phyloP scores from a whole-genome alignment of 495 filamentous ascomycete genomes.

The Aspergillus egyptiacus region DNA sequence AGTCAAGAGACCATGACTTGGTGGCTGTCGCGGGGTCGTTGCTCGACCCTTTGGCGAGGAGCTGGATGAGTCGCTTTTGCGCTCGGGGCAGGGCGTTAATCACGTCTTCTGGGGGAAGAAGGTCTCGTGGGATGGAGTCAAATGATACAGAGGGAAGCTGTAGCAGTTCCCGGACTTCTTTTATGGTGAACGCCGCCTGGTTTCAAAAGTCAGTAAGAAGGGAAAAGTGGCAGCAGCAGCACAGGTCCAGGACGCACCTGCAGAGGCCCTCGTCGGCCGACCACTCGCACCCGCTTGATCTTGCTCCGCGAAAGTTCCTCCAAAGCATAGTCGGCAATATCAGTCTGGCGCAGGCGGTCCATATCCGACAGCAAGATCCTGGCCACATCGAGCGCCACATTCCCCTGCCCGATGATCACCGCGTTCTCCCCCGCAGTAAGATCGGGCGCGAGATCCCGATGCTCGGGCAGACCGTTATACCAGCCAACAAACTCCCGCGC shows the following conservation, averaged over 20 bases:
- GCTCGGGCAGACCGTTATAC: constrained; percentile 94
- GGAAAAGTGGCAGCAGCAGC: constrained; percentile 35
- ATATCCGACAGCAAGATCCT: constrained; percentile 74
- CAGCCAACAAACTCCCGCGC: constrained; percentile 94
- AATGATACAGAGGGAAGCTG: constrained; percentile 70
- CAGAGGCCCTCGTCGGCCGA: constrained; percentile 81
- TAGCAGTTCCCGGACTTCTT: constrained; percentile 82
- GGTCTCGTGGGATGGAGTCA: constrained; percentile 54
- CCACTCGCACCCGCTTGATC: constrained; percentile 72
- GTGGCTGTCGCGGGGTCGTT: constrained; percentile 37
- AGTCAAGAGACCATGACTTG: constrained; percentile 79
- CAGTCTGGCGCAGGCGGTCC: constrained; percentile 67
- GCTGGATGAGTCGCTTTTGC: constrained; percentile 68
- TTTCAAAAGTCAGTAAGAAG: no score
- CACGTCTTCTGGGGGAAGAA: constrained; percentile 54
- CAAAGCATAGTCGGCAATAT: constrained; percentile 80
- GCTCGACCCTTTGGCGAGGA: constrained; percentile 67
- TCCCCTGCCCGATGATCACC: constrained; percentile 88
- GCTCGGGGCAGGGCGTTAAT: constrained; percentile 62
- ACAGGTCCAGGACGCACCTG: constrained; percentile 74
- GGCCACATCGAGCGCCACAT: constrained; percentile 91
- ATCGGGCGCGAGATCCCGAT: constrained; percentile 67
- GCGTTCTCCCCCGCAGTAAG: constrained; percentile 75
- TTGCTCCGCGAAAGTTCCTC: constrained; percentile 65
- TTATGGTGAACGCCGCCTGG: constrained; percentile 90